phyloP scores from a whole-genome alignment of 2,329 filamentous ascomycete genomes.

The Aspergillus fischeri region DNA sequence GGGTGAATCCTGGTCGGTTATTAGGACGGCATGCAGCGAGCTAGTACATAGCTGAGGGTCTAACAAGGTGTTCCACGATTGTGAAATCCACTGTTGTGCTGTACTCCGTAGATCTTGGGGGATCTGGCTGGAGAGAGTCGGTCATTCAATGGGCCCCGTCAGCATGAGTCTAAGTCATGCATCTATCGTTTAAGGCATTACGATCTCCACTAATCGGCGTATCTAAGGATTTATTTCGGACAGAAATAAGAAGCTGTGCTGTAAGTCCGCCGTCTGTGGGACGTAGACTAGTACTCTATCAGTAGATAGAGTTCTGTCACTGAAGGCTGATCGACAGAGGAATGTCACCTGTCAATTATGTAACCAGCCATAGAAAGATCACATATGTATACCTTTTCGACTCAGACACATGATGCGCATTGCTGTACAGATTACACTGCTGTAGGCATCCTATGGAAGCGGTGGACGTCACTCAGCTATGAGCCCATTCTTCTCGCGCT shows the following conservation, averaged over 20 bases:
- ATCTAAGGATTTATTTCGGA: neutral
- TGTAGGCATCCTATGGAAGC: conserved; percentile 2
- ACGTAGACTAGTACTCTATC: neutral
- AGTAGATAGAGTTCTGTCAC: neutral
- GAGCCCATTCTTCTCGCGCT: neutral
- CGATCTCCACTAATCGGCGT: neutral
- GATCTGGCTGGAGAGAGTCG: neutral
- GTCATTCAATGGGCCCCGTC: neutral
- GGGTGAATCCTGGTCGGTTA: neutral
- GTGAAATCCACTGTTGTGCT: neutral
- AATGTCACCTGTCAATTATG: neutral
- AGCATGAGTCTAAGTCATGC: neutral
- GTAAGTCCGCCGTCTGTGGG: neutral
- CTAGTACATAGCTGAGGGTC: neutral
- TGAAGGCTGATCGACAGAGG: neutral
- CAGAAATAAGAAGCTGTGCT: neutral
- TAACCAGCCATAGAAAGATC: neutral
- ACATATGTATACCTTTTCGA: neutral
- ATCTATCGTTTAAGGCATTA: neutral
- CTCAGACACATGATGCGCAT: neutral
- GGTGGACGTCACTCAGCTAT: neutral
- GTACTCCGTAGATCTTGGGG: neutral
- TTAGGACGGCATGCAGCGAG: neutral
- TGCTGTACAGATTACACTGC: conserved; percentile 1
- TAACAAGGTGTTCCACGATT: neutral